These are phyloP conservation scores for Lolium rigidum DNA, from an alignment of 176 grass and related monocot genomes.

Conservation along the genomic window DNA sequence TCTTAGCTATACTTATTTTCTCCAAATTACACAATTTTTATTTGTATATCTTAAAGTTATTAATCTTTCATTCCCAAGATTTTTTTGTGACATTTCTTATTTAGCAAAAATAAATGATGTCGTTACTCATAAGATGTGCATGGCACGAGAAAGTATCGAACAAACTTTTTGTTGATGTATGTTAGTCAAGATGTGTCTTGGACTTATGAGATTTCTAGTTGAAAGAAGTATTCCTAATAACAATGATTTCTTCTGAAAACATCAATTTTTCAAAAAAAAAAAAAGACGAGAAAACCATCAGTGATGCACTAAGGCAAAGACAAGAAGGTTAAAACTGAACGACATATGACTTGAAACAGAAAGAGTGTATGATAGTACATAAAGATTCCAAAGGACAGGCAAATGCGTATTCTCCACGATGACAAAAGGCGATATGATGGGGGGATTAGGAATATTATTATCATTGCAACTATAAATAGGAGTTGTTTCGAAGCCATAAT, in stretches of 20 bases:
- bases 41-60: background rate
- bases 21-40: background rate
- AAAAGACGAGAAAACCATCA: background rate
- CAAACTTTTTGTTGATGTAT: background rate
- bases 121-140: background rate
- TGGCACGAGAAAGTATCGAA: background rate
- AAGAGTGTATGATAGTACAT: background rate
- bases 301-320: background rate
- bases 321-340: background rate
- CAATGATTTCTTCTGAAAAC: background rate
- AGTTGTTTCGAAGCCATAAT: constrained; percentile 1
- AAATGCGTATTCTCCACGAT: background rate
- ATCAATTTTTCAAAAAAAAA: background rate
- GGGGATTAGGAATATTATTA: constrained; percentile 2
- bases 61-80: background rate
- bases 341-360: background rate
- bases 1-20: background rate
- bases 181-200: background rate
- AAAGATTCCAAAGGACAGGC: background rate
- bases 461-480: background rate
- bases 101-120: background rate
- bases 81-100: background rate
- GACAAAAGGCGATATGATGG: background rate
- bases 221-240: background rate
- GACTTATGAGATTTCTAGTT: background rate